Percentiles rank a stretch among this genome's conserved stretches.
phyloP scores from a whole-genome alignment of 257 asterid genomes.

The Nicotiana otophora region DNA sequence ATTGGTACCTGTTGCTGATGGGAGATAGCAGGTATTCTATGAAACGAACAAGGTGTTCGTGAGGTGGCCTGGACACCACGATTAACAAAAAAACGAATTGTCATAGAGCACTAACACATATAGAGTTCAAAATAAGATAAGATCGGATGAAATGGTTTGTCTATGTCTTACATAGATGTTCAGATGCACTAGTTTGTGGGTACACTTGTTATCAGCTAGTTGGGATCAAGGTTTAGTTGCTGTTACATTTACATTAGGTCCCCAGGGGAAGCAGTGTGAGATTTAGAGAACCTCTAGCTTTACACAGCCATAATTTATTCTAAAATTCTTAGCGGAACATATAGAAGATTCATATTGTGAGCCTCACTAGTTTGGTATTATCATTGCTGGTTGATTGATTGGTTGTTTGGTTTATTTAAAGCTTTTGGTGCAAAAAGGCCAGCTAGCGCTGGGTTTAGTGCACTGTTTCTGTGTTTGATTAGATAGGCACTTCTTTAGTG shows the following conservation, averaged over 20 bases:
- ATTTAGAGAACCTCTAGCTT: background rate
- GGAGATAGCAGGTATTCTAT: too few species aligned
- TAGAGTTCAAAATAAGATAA: background rate
- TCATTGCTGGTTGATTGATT: background rate
- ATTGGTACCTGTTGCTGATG: too few species aligned
- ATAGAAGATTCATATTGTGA: background rate
- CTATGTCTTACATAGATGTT: background rate
- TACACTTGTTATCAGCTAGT: background rate
- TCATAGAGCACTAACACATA: background rate
- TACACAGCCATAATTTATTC: background rate
- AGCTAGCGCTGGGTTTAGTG: background rate
- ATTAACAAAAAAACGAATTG: too few species aligned
- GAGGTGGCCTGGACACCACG: too few species aligned
- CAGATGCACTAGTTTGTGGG: background rate
- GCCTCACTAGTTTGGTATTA: background rate
- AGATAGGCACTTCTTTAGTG: slow-evolving; percentile 6
- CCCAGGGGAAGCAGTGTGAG: background rate
- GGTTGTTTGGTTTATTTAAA: background rate
- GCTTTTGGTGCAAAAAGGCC: background rate
- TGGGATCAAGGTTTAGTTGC: background rate
- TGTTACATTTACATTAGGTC: background rate
- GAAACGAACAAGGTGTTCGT: too few species aligned
- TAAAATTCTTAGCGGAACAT: background rate
- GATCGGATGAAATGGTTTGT: background rate
- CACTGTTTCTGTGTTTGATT: background rate